phyloP scores from a whole-genome alignment of 805 yeast species.

The Yamadazyma sp. region DNA sequence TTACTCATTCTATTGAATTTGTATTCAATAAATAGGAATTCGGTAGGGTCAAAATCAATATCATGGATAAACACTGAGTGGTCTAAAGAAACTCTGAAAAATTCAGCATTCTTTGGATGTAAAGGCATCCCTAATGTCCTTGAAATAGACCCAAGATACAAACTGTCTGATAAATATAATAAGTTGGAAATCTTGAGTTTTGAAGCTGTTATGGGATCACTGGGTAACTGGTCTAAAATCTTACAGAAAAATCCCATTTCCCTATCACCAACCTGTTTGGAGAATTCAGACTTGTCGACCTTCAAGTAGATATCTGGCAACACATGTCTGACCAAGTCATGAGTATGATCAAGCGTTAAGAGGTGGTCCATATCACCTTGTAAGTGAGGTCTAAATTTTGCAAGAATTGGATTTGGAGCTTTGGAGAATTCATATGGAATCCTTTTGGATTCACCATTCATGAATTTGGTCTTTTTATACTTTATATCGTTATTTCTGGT shows the following conservation, averaged over 20 bases:
- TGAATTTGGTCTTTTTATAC: conserved; percentile 12
- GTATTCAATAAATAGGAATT: conserved; percentile 35
- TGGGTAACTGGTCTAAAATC: conserved; percentile 27
- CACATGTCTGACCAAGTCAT: conserved; percentile 20
- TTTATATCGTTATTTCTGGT: conserved; percentile 25
- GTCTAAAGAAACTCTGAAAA: conserved; percentile 38
- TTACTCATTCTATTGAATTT: conserved; percentile 29
- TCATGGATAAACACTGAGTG: conserved; percentile 37
- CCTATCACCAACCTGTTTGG: conserved; percentile 14
- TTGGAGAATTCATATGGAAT: conserved; percentile 30
- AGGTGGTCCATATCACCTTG: conserved; percentile 12
- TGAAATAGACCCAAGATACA: conserved; percentile 26
- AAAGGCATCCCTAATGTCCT: conserved; percentile 23
- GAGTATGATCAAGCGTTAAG: conserved; percentile 21
- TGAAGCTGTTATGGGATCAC: conserved; percentile 10
- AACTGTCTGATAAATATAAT: conserved; percentile 23
- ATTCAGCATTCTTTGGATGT: conserved; percentile 13
- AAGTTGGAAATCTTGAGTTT: conserved; percentile 9
- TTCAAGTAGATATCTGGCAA: conserved; percentile 22
- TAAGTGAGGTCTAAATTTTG: conserved; percentile 17
- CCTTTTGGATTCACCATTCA: conserved; percentile 18
- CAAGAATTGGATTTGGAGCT: conserved; percentile 20
- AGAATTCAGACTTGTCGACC: conserved; percentile 1
- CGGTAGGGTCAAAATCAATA: conserved; percentile 30
- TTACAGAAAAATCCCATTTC: conserved; percentile 29